Evolutionary conservation across 208 protist species (phyloP), one percentile per base, ranked within the genome.

Genomic region (Trypanosoma brucei): DNA sequence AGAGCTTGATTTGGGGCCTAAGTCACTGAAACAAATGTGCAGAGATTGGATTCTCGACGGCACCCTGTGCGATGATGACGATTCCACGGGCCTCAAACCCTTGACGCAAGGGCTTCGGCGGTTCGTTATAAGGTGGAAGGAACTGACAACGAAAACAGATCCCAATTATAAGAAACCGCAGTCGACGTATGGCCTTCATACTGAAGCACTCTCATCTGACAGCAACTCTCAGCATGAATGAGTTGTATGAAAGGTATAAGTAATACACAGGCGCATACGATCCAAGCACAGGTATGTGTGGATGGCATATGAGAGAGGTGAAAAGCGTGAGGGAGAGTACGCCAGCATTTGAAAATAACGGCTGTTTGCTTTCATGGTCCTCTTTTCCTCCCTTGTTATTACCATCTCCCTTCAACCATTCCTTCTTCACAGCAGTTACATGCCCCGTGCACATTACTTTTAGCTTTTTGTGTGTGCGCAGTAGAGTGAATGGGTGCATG

Each of bases 1-100:
- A 36, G 87, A 91, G 65, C 72, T 93, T 9, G 81, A 86, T 62
- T 61, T 93, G 0, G 84, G 84, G 0, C 76, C 81, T 8, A 83
- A 79, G 69, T 79, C 68, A 8, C 73, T 72, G 22, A 62, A 78
- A 33, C 77, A 89, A 40, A 70, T 51, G 55, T 74, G 76, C 55
- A 72, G 81, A 3, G 83, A 88, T 65, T 93, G 82, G 83, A 60
- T 89, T 11, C 64, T 86, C 14, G 62, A 55, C 38, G 61, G 52
- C 38, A 13, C 53, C 5, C 51, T 60, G 39, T 60, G 55, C 52
- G 66, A 72, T 52, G n/a, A 5, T 34, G 9, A 6, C n/a, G 50
- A 54, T 54, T 7, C 31, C 9, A 5, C 11, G 38, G 36, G 75
- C 70, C 31, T 44, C 11, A 55, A 72, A 31, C 45, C 31, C 30